Evolutionary conservation across 2,329 filamentous ascomycete species (phyloP).

Genomic region (Pestalotiopsis sp.): DNA sequence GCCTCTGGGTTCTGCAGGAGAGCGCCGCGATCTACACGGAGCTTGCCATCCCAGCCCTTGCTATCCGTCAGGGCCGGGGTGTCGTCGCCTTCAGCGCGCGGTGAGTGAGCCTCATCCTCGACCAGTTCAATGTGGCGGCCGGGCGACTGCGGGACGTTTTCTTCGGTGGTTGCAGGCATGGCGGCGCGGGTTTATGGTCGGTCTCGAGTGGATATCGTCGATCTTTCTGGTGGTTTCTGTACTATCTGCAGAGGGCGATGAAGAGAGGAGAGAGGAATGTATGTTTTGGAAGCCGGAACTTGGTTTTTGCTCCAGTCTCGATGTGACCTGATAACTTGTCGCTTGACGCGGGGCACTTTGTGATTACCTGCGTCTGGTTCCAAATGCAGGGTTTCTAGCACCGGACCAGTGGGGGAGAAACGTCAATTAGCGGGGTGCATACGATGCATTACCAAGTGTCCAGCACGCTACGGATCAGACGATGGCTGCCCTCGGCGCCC

Average conservation of each 20-base stretch:
- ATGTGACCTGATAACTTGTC: slow-evolving; percentile 4
- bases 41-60: slow-evolving; percentile 83
- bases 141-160: slow-evolving; percentile 34
- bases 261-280: not conserved
- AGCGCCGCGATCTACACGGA: slow-evolving; percentile 72
- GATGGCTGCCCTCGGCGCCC: too few species aligned
- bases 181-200: slow-evolving; percentile 13
- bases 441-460: too few species aligned
- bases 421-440: slow-evolving; percentile 5
- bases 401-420: not conserved
- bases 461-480: too few species aligned
- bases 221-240: not conserved
- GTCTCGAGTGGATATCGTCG: not conserved
- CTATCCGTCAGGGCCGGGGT: slow-evolving; percentile 58
- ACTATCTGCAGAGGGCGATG: too few species aligned
- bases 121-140: slow-evolving; percentile 52
- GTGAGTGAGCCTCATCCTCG: slow-evolving; percentile 41
- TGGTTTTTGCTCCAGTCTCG: not conserved
- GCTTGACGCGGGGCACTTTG: slow-evolving; percentile 2
- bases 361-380: not conserved
- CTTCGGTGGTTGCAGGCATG: slow-evolving; percentile 45
- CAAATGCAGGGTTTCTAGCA: not conserved
- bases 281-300: not conserved
- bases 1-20: slow-evolving; percentile 78
- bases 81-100: slow-evolving; percentile 41